Evolutionary conservation across 805 yeast genomes (phyloP).

Genomic region (Spathaspora sp.): DNA sequence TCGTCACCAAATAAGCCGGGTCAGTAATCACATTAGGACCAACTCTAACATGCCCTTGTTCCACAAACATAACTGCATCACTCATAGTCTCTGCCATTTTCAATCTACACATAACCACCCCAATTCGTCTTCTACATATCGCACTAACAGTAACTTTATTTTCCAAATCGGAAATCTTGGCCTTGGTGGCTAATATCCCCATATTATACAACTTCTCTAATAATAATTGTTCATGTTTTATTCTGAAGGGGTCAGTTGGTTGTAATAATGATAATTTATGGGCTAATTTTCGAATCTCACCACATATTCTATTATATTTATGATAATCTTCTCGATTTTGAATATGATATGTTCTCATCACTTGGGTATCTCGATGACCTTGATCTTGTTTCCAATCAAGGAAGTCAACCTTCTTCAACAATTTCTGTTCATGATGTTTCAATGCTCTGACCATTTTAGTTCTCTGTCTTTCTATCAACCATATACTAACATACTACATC

Average conservation of each 20-base stretch:
- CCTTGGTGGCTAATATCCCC: conserved; percentile 85
- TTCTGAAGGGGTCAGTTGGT: conserved; percentile 81
- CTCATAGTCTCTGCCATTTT: conserved; percentile 87
- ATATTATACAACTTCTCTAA: conserved; percentile 83
- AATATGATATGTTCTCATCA: conserved; percentile 90
- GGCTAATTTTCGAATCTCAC: conserved; percentile 84
- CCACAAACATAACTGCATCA: conserved; percentile 89
- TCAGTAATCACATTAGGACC: conserved; percentile 96
- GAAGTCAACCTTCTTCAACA: conserved; percentile 92
- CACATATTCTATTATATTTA: conserved; percentile 89
- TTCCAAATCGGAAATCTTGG: conserved; percentile 89
- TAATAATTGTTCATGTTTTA: conserved; percentile 82
- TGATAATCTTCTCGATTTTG: conserved; percentile 95
- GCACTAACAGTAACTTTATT: conserved; percentile 91
- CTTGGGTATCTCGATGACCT: conserved; percentile 93
- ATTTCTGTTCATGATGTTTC: conserved; percentile 93
- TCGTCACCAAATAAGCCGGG: conserved; percentile 89
- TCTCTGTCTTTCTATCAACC: background rate
- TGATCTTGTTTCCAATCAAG: conserved; percentile 97
- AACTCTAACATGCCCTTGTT: conserved; percentile 96
- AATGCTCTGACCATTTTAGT: conserved; percentile 73
- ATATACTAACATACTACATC: background rate
- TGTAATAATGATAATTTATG: conserved; percentile 80
- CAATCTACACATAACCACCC: conserved; percentile 90
- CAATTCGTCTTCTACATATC: conserved; percentile 85